Base-by-base conservation (phyloP, 139 green algal genomes). In the Micromonas commoda region DNA sequence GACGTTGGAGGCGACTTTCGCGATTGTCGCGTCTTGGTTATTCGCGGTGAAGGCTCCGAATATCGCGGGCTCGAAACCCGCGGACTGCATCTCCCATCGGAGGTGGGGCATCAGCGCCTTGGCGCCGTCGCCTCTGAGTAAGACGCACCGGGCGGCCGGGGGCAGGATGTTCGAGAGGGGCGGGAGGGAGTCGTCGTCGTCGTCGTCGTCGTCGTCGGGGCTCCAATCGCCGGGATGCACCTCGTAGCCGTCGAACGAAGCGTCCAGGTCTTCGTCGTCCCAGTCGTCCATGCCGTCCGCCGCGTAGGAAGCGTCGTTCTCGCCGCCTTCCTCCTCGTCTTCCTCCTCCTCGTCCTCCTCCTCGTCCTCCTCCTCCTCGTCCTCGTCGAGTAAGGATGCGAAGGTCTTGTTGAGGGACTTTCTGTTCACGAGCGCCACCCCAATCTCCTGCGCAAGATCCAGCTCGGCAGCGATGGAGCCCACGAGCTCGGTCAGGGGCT, bases 61-160 rank as follows among this genome's bases (percentile, higher is more conserved):
- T 2, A 75, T 31, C 3, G 68, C 26, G 20, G 37, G 26, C 34
- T 28, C 5, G 29, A 75, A 75, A 2, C 68, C 68, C 34, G 29
- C 38, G 34, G 60, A 35, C 2, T 34, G 38, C 68, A 75, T 75
- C 33, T 60, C 68, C 5, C 24, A 21, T 20, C 53, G 52, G n/a
- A 75, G 53, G 2, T 75, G n/a, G 0, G 68, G 68, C 68, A 75
- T 75, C 3, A 75, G 29, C 2, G 37, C 37, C 38, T 63, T 61
- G 23, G 68, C 68, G 34, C 20, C 29, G 1, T 61, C 68, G 2
- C 68, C 68, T 20, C 53, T 16, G 37, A 75, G 68, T 39, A 75
- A 34, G 1, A 75, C 68, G 37, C 31, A 38, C 0, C 64, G 64
- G 28, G 64, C 45, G 4, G n/a, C 64, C 26, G 64, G 13, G 13